Evolutionary conservation across 129 eudicot species (phyloP).

Genomic region (Artemisia annua): DNA sequence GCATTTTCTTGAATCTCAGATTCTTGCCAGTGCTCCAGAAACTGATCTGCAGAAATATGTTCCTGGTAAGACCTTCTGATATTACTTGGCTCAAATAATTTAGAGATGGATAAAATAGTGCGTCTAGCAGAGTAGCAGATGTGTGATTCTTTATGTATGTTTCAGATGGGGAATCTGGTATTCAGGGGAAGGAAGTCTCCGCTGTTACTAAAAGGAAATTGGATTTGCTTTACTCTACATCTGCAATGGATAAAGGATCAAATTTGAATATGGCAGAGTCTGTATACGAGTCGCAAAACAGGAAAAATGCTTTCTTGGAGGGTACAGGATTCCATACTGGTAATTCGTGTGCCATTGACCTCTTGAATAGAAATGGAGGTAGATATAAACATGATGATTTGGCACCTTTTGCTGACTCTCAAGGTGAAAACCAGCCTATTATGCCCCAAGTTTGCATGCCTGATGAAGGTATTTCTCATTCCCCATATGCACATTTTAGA

Average conservation of each 20-base stretch:
- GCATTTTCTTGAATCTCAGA: constrained; percentile 74
- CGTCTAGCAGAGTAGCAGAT: neutral
- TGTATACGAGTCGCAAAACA: constrained; percentile 31
- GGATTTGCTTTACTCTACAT: constrained; percentile 44
- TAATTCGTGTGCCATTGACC: constrained; percentile 31
- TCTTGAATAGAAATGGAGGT: constrained; percentile 29
- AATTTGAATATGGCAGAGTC: constrained; percentile 51
- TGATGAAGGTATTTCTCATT: constrained; percentile 55
- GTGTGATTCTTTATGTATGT: constrained; percentile 12
- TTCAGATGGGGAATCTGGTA: constrained; percentile 95
- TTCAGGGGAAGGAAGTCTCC: constrained; percentile 59
- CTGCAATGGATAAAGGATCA: constrained; percentile 59
- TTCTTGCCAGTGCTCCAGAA: constrained; percentile 48
- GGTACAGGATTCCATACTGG: constrained; percentile 29
- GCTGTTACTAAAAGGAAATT: constrained; percentile 41
- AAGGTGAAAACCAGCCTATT: constrained; percentile 75
- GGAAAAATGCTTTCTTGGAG: constrained; percentile 32
- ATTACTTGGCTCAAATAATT: constrained; percentile 1
- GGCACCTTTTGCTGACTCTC: constrained; percentile 46
- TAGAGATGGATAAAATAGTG: neutral
- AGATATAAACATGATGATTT: constrained; percentile 27
- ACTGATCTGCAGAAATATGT: constrained; percentile 58
- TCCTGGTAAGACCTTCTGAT: constrained; percentile 55
- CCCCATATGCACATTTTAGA: constrained; percentile 15
- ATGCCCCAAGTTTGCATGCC: constrained; percentile 41